These are phyloP conservation scores for Neopestalotiopsis rosae DNA, from an alignment of 2,329 filamentous ascomycete species.

Conservation along the genomic window DNA sequence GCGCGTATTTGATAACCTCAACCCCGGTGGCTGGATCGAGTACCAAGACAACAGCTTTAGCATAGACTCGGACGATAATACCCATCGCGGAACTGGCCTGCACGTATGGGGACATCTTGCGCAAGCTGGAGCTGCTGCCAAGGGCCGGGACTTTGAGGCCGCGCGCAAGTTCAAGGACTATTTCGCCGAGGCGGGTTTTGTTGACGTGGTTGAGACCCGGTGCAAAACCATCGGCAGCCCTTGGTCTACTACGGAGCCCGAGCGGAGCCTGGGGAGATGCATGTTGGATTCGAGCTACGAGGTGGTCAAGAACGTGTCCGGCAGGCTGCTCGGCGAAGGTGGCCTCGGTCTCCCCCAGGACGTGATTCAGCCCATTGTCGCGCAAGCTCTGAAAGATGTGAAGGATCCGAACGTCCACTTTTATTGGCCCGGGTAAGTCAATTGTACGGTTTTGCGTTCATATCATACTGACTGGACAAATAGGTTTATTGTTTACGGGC, in stretches of 20 bases:
- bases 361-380: constrained; percentile 9
- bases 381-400: constrained; percentile 14
- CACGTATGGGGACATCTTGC: constrained; percentile 12
- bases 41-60: constrained; percentile 16
- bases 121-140: constrained; percentile 10
- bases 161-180: constrained; percentile 19
- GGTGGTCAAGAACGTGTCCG: constrained; percentile 9
- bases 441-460: neutral
- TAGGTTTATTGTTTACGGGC: constrained; percentile 17
- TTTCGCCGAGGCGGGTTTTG: constrained; percentile 13
- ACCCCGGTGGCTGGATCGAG: constrained; percentile 19
- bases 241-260: neutral
- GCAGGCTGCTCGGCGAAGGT: neutral
- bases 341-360: constrained; percentile 3
- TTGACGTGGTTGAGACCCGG: constrained; percentile 13
- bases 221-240: constrained; percentile 13
- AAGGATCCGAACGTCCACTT: neutral
- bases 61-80: constrained; percentile 15
- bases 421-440: constrained; percentile 15
- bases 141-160: constrained; percentile 14
- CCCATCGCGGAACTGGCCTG: constrained; percentile 9
- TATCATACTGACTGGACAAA: neutral
- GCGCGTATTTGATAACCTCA: constrained; percentile 6
- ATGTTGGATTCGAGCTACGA: neutral
- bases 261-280: neutral